phyloP scores from a whole-genome alignment of 768 basidiomycete species.

The Favolaschia claudopus region DNA sequence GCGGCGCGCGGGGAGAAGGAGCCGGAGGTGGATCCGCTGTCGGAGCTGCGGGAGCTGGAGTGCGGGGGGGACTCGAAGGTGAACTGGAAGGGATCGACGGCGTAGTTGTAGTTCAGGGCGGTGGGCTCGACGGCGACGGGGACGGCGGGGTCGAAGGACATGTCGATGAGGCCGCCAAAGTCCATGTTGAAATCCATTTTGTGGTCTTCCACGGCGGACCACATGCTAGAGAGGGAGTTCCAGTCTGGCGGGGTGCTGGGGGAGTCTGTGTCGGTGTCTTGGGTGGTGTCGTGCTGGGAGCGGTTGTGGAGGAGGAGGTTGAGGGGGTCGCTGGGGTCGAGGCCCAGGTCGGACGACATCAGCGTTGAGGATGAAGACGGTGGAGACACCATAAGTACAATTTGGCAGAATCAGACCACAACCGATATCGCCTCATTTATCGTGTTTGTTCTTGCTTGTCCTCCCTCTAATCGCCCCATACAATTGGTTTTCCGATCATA shows the following conservation, averaged over 20 bases:
- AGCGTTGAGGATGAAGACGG: constrained; percentile 31
- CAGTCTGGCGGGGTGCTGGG: constrained; percentile 54
- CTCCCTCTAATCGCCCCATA: too few species aligned
- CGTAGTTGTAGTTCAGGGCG: constrained; percentile 53
- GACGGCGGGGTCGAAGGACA: constrained; percentile 67
- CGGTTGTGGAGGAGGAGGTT: constrained; percentile 62
- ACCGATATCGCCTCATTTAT: too few species aligned
- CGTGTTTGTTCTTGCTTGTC: too few species aligned
- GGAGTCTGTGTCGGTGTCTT: constrained; percentile 38
- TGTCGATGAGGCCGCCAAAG: constrained; percentile 60
- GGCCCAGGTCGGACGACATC: constrained; percentile 51
- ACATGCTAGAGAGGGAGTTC: constrained; percentile 60
- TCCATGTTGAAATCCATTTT: constrained; percentile 44
- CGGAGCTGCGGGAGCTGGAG: constrained; percentile 28
- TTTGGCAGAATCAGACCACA: too few species aligned
- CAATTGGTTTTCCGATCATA: too few species aligned
- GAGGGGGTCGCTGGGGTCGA: constrained; percentile 66
- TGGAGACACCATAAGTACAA: too few species aligned
- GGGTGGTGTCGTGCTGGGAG: constrained; percentile 41
- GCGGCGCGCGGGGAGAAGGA: constrained; percentile 19
- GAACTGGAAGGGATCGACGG: constrained; percentile 28
- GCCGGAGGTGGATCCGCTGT: constrained; percentile 27
- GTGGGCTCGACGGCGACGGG: constrained; percentile 72
- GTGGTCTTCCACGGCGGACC: constrained; percentile 45
- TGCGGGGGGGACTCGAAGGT: constrained; percentile 36